These are phyloP conservation scores for Eragrostis curvula DNA, from an alignment of 176 grass and related monocot genomes.

Conservation along the genomic window DNA sequence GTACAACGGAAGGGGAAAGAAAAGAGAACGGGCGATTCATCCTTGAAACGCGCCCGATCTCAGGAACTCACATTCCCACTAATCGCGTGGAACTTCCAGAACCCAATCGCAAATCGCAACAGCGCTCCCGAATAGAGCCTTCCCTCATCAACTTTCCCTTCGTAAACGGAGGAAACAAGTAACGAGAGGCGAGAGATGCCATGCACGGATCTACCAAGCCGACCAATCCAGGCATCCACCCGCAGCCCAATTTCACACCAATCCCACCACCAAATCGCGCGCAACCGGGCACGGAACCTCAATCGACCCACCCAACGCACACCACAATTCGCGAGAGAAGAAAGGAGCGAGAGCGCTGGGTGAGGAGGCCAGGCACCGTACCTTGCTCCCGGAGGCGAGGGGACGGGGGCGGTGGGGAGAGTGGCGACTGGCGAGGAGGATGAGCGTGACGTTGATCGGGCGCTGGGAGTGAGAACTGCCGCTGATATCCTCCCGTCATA, in stretches of 20 bases:
- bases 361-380: background rate
- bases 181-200: background rate
- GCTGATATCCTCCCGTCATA: background rate
- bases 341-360: background rate
- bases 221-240: background rate
- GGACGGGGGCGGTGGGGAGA: background rate
- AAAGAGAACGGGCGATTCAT: background rate
- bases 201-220: conserved; percentile 17
- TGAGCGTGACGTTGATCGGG: background rate
- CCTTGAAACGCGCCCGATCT: background rate
- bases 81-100: background rate
- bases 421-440: background rate
- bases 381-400: conserved; percentile 28
- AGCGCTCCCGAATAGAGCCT: background rate
- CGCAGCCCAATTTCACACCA: background rate
- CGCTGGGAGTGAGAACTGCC: background rate
- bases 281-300: background rate
- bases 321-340: background rate
- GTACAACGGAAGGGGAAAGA: background rate
- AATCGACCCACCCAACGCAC: background rate
- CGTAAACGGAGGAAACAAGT: background rate
- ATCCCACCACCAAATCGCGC: background rate
- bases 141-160: background rate
- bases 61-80: background rate
- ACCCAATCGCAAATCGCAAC: background rate